These are phyloP conservation scores for Ceratocystis ficicola DNA, from an alignment of 2,329 filamentous ascomycete species.

Conservation along the genomic window DNA sequence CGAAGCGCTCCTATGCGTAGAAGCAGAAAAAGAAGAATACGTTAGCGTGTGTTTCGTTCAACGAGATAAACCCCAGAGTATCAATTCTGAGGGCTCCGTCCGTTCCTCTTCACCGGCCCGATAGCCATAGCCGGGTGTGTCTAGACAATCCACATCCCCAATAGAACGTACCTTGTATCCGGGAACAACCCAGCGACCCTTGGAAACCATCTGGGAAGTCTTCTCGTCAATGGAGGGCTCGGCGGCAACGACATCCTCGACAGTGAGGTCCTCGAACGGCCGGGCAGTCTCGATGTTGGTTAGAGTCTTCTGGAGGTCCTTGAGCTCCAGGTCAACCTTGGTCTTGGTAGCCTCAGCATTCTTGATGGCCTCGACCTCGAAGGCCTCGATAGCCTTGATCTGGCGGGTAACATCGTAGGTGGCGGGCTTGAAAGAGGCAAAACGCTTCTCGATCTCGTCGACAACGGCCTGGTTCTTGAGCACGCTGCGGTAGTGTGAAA, in stretches of 20 bases:
- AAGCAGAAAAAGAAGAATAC: not conserved
- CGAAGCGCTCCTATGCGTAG: constrained; percentile 82
- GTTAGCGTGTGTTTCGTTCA: not conserved
- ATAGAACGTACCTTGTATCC: constrained; percentile 79
- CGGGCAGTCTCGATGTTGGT: constrained; percentile 94
- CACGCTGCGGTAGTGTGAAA: constrained; percentile 76
- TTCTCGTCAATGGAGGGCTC: constrained; percentile 97
- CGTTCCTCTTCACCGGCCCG: not conserved
- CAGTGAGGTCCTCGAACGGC: constrained; percentile 93
- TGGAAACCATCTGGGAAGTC: constrained; percentile 85
- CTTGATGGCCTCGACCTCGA: constrained; percentile 93
- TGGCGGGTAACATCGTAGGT: constrained; percentile 89
- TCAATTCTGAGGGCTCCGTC: not conserved
- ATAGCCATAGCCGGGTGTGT: not conserved
- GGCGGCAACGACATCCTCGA: constrained; percentile 89
- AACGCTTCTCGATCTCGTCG: constrained; percentile 95
- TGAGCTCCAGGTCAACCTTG: constrained; percentile 88
- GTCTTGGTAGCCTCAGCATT: constrained; percentile 94
- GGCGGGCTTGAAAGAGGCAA: constrained; percentile 78
- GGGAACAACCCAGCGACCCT: constrained; percentile 95
- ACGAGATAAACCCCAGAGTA: not conserved
- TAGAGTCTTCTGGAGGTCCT: constrained; percentile 85
- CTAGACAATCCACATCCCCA: not conserved
- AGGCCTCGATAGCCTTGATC: constrained; percentile 95
- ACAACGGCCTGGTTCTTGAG: constrained; percentile 95